Base-by-base conservation (phyloP, 2,329 filamentous ascomycete species). In the Knufia fluminis region DNA sequence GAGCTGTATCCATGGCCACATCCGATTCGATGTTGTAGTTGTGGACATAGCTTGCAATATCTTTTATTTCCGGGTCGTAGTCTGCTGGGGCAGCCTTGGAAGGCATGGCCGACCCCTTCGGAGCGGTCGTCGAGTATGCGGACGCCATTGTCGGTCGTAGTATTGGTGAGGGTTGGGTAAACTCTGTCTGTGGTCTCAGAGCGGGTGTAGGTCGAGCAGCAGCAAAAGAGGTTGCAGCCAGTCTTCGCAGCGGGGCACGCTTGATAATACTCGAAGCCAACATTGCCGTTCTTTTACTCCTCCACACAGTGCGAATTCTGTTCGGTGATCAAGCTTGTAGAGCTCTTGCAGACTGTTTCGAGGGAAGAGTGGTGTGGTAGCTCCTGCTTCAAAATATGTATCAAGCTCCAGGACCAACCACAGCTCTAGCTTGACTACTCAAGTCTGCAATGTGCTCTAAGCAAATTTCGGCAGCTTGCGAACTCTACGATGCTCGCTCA, bases 41-140 rank as follows among this genome's bases (percentile, higher is more conserved):
- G 77, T 94, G 87, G 66, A 97, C 85, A 72, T 96, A 98, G 71
- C 78, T 80, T 55, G 91, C 91, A 76, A 98, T 95, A 67, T 97
- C 90, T 69, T 82, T 83, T 69, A 97, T 92, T 73, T 96, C 91
- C 56, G 85, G 81, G 66, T 97, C 91, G 70, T 91, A 96, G 59
- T 82, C 76, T 66, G 77, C 64, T 42, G 66, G 59, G 35, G 57
- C 56, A 19, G 62, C 59, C 16, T 62, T 60, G 41, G 64, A 51
- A n/a, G 68, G 65, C 24, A 64, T 62, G 49, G 64, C 61, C 46
- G 63, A 65, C 50, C 65, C 64, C 56, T 67, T 63, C 44, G 68
- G 58, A 44, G 67, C 53, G 62, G 70, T 69, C 52, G 68, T 72
- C 40, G 69, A 71, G 55, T 71, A 71, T 31, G 52, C 49, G 31